Conservation (phyloP, 805 yeast genomes). For the Osmozyma mogii region DNA sequence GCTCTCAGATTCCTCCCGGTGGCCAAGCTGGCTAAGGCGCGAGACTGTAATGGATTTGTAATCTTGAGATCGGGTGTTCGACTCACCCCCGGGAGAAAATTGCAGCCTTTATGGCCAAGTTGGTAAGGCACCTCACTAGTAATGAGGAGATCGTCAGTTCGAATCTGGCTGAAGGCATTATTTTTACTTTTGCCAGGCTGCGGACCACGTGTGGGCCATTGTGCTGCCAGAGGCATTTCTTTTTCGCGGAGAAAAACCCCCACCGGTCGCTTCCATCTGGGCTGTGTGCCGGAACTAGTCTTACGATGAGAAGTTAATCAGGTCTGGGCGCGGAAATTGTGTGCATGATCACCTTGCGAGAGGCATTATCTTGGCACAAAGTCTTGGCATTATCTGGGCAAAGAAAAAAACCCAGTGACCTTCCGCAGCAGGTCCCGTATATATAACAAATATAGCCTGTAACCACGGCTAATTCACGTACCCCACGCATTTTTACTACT, state of each 20-base stretch:
- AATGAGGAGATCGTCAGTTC: too few species aligned
- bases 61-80: too few species aligned
- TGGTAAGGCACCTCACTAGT: conserved; percentile 8
- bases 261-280: background rate
- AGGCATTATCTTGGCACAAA: conserved; percentile 6
- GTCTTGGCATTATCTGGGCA: conserved; percentile 4
- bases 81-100: too few species aligned
- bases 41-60: too few species aligned
- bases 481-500: too few species aligned
- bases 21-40: too few species aligned
- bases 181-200: too few species aligned
- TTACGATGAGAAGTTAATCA: background rate
- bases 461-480: too few species aligned
- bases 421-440: background rate
- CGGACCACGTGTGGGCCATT: background rate
- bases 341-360: too few species aligned
- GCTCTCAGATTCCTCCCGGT: too few species aligned
- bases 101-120: conserved; percentile 8
- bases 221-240: conserved; percentile 2
- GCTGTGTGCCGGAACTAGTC: conserved; percentile 1
- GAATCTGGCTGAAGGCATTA: too few species aligned
- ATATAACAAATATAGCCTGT: too few species aligned
- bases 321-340: conserved; percentile 1
- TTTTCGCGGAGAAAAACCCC: conserved; percentile 3
- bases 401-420: background rate